Percentiles rank a stretch among this genome's conserved stretches.
Evolutionary conservation across 192 early-diverging fungal genomes (phyloP).

Genomic region (Entrophospora sp.): DNA sequence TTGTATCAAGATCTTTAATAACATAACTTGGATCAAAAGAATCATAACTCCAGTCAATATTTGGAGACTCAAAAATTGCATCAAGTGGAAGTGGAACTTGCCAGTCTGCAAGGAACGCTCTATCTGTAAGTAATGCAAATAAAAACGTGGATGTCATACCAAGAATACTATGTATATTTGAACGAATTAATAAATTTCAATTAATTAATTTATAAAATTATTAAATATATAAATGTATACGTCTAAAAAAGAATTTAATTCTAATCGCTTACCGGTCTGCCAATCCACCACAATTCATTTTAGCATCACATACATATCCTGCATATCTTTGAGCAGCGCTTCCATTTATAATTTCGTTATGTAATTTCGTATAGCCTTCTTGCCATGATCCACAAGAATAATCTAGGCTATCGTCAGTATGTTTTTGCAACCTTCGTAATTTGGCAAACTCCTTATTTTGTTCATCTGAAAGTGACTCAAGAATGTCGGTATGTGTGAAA

Average conservation of each 20-base stretch:
- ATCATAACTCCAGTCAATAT: constrained; percentile 33
- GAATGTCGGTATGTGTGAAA: not conserved
- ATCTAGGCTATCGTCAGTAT: not conserved
- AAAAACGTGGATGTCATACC: constrained; percentile 43
- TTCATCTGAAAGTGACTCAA: constrained; percentile 1
- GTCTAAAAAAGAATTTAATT: not conserved
- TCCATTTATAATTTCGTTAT: constrained; percentile 14
- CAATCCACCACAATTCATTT: constrained; percentile 37
- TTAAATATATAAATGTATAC: too few relatives aligned
- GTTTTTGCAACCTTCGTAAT: not conserved
- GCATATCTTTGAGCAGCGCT: constrained; percentile 23
- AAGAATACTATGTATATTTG: too few relatives aligned
- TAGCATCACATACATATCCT: constrained; percentile 30
- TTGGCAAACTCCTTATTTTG: not conserved
- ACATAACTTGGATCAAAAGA: not conserved
- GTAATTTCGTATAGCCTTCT: constrained; percentile 26
- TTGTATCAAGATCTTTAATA: not conserved
- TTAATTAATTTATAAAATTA: too few relatives aligned
- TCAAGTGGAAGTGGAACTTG: constrained; percentile 29
- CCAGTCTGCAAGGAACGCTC: constrained; percentile 35
- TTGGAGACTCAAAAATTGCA: constrained; percentile 29
- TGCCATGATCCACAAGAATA: constrained; percentile 34
- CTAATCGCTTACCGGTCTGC: constrained; percentile 30
- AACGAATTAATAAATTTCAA: too few relatives aligned
- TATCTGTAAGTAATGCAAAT: constrained; percentile 31